phyloP scores from a whole-genome alignment of 2,329 filamentous ascomycete species.

The Pseudogymnoascus sp. region DNA sequence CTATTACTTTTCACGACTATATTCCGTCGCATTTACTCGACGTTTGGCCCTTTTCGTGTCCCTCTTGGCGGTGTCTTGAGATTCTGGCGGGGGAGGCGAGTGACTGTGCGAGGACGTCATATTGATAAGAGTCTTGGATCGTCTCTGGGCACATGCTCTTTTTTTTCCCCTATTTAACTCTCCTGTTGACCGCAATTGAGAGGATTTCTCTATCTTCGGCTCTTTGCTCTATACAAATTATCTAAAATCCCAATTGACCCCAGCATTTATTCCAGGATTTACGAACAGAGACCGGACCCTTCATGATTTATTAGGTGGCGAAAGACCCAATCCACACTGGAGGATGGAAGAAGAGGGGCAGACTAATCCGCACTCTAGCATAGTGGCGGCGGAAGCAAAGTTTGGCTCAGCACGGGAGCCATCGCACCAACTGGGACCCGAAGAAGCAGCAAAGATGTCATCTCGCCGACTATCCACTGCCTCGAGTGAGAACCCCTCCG shows the following conservation, averaged over 20 bases:
- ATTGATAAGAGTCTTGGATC: constrained; percentile 3
- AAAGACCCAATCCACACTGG: not conserved
- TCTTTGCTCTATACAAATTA: not conserved
- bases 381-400: constrained; percentile 6
- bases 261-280: not conserved
- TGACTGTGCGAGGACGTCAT: constrained; percentile 2
- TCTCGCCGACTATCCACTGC: constrained; percentile 6
- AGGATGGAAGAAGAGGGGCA: constrained; percentile 3
- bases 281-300: not conserved
- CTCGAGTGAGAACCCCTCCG: not conserved
- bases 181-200: not conserved
- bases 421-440: not conserved
- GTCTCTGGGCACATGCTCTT: constrained; percentile 4
- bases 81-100: not conserved
- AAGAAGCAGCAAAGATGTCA: not conserved
- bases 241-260: not conserved
- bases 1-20: not conserved
- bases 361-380: constrained; percentile 3
- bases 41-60: not conserved
- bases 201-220: not conserved
- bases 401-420: constrained; percentile 3
- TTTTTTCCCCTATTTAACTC: not conserved
- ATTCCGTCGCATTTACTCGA: not conserved
- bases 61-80: not conserved
- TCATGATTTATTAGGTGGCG: not conserved